Conservation (phyloP, 352 stramenopile genomes). For the Phytophthora pisi region DNA sequence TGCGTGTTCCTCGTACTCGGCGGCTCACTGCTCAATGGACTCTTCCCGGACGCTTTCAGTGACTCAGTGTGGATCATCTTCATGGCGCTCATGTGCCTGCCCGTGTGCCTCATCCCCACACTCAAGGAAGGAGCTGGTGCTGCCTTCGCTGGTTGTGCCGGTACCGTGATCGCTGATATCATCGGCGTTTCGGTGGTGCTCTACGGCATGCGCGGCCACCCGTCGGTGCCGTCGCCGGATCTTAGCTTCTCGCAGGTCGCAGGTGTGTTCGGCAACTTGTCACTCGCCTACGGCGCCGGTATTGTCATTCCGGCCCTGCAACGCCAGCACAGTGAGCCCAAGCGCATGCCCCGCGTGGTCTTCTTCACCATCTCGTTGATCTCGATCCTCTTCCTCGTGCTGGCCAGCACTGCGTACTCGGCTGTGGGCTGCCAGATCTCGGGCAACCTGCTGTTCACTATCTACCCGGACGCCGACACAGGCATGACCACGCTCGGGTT, state of each 20-base stretch:
- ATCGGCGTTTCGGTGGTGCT: slow-evolving; percentile 27
- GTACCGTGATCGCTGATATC: slow-evolving; percentile 38
- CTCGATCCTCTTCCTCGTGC: slow-evolving; percentile 39
- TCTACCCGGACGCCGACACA: slow-evolving; percentile 27
- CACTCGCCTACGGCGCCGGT: slow-evolving; percentile 25
- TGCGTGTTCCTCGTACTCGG: slow-evolving; percentile 31
- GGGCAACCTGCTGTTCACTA: slow-evolving; percentile 35
- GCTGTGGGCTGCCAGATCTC: slow-evolving; percentile 47
- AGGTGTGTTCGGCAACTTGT: slow-evolving; percentile 28
- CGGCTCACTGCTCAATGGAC: slow-evolving; percentile 18
- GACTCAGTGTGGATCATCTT: slow-evolving; percentile 59
- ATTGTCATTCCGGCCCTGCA: slow-evolving; percentile 26
- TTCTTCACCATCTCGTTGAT: slow-evolving; percentile 44
- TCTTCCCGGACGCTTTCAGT: slow-evolving; percentile 32
- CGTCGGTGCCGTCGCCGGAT: slow-evolving; percentile 22
- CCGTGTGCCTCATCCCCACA: slow-evolving; percentile 58
- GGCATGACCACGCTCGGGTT: slow-evolving; percentile 43
- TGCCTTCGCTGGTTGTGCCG: slow-evolving; percentile 53
- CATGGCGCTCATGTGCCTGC: slow-evolving; percentile 54
- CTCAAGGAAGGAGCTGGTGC: slow-evolving; percentile 55
- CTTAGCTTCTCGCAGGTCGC: slow-evolving; percentile 26
- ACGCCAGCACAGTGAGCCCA: slow-evolving; percentile 26
- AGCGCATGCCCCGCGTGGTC: slow-evolving; percentile 48
- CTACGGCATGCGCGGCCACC: slow-evolving; percentile 29
- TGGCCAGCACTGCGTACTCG: slow-evolving; percentile 42